Base-by-base conservation (phyloP, 768 basidiomycete genomes). In the Auricularia heimuer region DNA sequence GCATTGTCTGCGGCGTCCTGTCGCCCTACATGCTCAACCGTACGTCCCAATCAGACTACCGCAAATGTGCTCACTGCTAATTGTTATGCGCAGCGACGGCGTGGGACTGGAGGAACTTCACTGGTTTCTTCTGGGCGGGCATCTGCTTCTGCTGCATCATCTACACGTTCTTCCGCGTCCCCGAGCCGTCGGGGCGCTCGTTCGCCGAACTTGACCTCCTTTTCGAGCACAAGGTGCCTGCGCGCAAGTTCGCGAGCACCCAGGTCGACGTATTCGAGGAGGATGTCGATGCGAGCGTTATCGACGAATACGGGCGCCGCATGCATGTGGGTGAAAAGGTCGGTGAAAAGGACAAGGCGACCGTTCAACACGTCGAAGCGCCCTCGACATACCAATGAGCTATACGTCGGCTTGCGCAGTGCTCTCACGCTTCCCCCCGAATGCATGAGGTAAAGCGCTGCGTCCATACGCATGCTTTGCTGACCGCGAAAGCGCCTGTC, bases 191-290 rank as follows among this genome's bases (percentile, higher is more conserved):
- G 44, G 66, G 65, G 2, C 62, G 68, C 16, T 69, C 67, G 8
- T 62, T 39, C 54, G 51, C 72, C 35, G 77, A 78, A 65, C 70
- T 78, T 42, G 76, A 77, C 65, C 56, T 77, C 29, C 67, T 78
- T 42, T 78, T 78, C 66, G 73, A 75, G 65, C 63, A 73, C 24
- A 54, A 65, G 1, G 67, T 77, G 7, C 64, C 73, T 2, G 76
- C 71, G 4, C 65, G 71, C 60, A 67, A 67, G 60, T 71, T 71
- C 65, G n/a, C 18, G 18, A 58, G 58, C 29, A 71, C 71, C 35
- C 21, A 51, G n/a, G 64, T 64, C 16, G 64, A 64, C 58, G 54
- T 39, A 0, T 64, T 64, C 42, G 56, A 29, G 29, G 54, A 54
- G 54, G 54, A 54, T 18, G 54, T 54, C 54, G 54, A 10, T 7